Percentiles rank a stretch among this genome's conserved stretches.
Evolutionary conservation across 164 flowering plant genomes (phyloP).

Genomic region (Chimonanthus praecox): DNA sequence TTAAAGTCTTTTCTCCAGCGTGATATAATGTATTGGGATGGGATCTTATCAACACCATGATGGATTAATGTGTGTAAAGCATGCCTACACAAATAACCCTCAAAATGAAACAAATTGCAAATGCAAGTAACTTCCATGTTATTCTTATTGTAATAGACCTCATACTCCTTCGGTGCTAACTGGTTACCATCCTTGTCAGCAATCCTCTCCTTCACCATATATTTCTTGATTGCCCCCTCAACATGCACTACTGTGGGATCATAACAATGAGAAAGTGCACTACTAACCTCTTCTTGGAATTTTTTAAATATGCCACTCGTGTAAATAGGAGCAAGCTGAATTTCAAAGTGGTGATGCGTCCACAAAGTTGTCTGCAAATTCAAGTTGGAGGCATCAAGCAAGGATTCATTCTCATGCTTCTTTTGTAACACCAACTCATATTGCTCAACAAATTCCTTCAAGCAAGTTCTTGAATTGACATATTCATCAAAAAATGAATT

Average conservation of each 20-base stretch:
- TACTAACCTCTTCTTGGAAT: constrained; percentile 44
- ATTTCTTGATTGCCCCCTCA: constrained; percentile 2
- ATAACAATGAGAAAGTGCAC: constrained; percentile 21
- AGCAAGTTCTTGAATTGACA: constrained; percentile 51
- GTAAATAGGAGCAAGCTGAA: constrained; percentile 38
- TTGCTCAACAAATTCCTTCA: constrained; percentile 65
- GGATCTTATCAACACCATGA: too few relatives aligned
- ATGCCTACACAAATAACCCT: too few relatives aligned
- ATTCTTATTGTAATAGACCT: too few relatives aligned
- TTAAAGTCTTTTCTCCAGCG: too few relatives aligned
- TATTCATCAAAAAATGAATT: constrained; percentile 53
- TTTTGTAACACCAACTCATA: constrained; percentile 55
- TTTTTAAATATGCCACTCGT: constrained; percentile 39
- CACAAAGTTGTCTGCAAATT: constrained; percentile 23
- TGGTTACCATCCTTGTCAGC: too few relatives aligned
- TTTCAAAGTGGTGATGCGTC: constrained; percentile 42
- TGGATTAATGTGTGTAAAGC: too few relatives aligned
- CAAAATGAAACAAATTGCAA: too few relatives aligned
- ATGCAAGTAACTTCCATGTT: too few relatives aligned
- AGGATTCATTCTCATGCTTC: constrained; percentile 37
- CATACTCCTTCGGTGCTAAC: too few relatives aligned
- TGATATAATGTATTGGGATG: too few relatives aligned
- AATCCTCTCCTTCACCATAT: too few relatives aligned
- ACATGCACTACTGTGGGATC: not conserved
- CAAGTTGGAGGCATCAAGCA: constrained; percentile 39